Evolutionary conservation across 1,284 basidiomycete species (phyloP).

Genomic region (Gymnopus androsaceus): DNA sequence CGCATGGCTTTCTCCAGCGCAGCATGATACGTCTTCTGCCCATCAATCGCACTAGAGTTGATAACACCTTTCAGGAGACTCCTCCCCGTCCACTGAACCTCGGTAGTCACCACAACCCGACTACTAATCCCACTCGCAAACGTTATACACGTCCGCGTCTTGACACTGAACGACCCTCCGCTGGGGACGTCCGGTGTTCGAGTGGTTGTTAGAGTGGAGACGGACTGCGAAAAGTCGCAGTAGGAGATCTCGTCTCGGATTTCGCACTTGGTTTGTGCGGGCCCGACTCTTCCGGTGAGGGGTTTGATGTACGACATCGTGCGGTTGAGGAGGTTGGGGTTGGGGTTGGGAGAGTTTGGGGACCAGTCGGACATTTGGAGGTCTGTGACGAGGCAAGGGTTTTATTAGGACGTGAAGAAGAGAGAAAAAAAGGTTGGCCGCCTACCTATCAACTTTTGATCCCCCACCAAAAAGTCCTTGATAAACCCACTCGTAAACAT

Average conservation of each 20-base stretch:
- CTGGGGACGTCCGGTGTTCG: constrained; percentile 93
- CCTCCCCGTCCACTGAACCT: constrained; percentile 94
- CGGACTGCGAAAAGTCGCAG: constrained; percentile 58
- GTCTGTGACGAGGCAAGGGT: no score
- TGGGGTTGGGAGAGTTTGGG: constrained; percentile 60
- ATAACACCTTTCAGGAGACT: constrained; percentile 99
- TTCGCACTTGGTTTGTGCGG: constrained; percentile 94
- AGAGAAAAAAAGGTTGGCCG: constrained; percentile 19
- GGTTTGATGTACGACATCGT: constrained; percentile 97
- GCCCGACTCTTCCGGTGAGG: constrained; percentile 84
- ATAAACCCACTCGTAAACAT: constrained; percentile 97
- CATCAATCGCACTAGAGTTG: constrained; percentile 90
- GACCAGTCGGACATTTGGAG: constrained; percentile 93
- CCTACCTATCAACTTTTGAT: constrained; percentile 89
- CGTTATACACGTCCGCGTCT: constrained; percentile 92
- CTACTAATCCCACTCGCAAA: constrained; percentile 86
- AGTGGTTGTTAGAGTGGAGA: constrained; percentile 83
- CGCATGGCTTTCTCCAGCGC: constrained; percentile 88
- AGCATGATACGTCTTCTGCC: constrained; percentile 86
- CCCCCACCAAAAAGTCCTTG: constrained; percentile 87
- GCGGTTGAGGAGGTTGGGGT: constrained; percentile 70
- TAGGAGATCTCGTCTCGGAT: constrained; percentile 83
- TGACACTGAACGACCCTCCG: constrained; percentile 89
- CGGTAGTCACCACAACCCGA: constrained; percentile 83
- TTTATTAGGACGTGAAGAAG: constrained; percentile 2